A percentile compares a stretch with the other conserved stretches of the same genome.
phyloP scores from a whole-genome alignment of 495 filamentous ascomycete genomes.

The Penicillium salamii region DNA sequence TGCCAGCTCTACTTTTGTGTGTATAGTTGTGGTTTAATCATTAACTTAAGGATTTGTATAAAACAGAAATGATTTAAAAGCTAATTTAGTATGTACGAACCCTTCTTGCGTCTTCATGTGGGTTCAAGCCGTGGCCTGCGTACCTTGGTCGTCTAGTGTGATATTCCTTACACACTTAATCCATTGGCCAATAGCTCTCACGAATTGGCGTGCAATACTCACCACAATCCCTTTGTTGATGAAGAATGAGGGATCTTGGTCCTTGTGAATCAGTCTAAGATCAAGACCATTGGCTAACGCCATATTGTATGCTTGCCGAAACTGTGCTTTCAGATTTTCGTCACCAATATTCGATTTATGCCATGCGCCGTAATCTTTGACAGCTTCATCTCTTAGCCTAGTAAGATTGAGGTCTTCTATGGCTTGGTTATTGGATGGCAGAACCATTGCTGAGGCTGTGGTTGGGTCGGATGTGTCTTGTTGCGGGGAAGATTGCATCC shows the following conservation, averaged over 20 bases:
- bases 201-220: conserved; percentile 22
- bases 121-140: conserved; percentile 1
- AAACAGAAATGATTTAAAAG: background rate
- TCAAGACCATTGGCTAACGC: conserved; percentile 23
- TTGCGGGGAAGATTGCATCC: conserved; percentile 1
- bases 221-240: conserved; percentile 21
- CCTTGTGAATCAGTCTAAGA: conserved; percentile 23
- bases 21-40: background rate
- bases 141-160: background rate
- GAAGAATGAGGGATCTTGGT: conserved; percentile 27
- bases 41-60: background rate
- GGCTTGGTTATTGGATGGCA: background rate
- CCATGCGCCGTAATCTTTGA: conserved; percentile 21
- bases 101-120: background rate
- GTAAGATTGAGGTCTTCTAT: background rate
- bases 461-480: background rate
- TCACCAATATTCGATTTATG: conserved; percentile 18
- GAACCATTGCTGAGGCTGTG: background rate
- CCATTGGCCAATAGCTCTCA: conserved; percentile 11
- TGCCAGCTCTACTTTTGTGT: background rate
- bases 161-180: conserved; percentile 3
- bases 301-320: conserved; percentile 16
- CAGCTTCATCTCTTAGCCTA: conserved; percentile 7
- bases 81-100: background rate
- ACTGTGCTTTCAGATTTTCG: conserved; percentile 15